Percentiles rank a stretch among this genome's conserved stretches.
These are phyloP conservation scores for Stenocarpella maydis DNA, from an alignment of 2,329 filamentous ascomycete genomes.

Conservation along the genomic window DNA sequence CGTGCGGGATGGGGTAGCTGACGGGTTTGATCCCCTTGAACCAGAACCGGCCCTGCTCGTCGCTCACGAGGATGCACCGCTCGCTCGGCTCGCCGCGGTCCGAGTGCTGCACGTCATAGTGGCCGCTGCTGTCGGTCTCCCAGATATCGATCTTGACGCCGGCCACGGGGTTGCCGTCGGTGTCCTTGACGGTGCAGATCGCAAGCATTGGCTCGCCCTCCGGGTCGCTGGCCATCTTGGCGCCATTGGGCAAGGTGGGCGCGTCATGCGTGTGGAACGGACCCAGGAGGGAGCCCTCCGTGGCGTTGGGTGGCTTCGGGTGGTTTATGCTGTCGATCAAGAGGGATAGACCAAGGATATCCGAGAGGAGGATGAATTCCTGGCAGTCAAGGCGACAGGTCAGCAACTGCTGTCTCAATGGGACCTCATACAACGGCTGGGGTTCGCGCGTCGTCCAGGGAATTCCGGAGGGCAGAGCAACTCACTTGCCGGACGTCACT, in stretches of 20 bases:
- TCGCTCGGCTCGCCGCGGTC: conserved; percentile 73
- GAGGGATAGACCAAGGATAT: conserved; percentile 80
- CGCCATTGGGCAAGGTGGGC: conserved; percentile 62
- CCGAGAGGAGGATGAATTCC: conserved; percentile 85
- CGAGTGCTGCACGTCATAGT: conserved; percentile 83
- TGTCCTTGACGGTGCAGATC: conserved; percentile 76
- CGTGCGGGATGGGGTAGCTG: conserved; percentile 83
- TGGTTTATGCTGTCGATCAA: conserved; percentile 86
- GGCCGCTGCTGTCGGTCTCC: conserved; percentile 83
- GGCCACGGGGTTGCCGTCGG: conserved; percentile 66
- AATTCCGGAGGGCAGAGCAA: conserved; percentile 25
- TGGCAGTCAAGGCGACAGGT: conserved; percentile 39
- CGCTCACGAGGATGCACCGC: conserved; percentile 70
- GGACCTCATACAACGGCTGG: neutral
- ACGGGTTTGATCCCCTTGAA: conserved; percentile 87
- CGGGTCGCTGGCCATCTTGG: conserved; percentile 72
- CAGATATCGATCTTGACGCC: conserved; percentile 81
- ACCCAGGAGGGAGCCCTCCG: conserved; percentile 82
- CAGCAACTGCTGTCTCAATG: neutral
- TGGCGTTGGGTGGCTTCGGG: conserved; percentile 74
- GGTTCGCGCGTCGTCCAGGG: conserved; percentile 24
- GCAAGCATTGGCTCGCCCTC: conserved; percentile 75
- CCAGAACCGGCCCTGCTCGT: conserved; percentile 79
- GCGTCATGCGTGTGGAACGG: conserved; percentile 88
- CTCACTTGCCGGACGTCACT: conserved; percentile 75